phyloP scores from a whole-genome alignment of 306 rosid species.

The Corylus americana region DNA sequence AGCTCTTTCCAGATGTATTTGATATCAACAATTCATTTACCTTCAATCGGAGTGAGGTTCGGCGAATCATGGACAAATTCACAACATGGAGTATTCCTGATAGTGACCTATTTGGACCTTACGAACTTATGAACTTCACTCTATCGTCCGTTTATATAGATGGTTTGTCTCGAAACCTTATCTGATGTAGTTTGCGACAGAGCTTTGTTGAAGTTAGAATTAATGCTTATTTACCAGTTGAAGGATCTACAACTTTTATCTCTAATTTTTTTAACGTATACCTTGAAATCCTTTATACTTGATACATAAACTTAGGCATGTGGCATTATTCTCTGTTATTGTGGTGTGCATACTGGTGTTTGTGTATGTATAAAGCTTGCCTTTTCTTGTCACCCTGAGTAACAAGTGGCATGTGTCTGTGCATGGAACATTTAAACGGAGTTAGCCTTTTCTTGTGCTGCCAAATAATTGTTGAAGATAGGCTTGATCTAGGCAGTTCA shows the following conservation, averaged over 20 bases:
- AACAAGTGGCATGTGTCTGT: neutral
- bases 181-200: conserved; percentile 21
- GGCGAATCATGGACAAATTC: conserved; percentile 51
- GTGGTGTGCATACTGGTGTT: neutral
- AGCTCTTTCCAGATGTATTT: conserved; percentile 59
- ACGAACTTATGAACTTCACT: conserved; percentile 53
- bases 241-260: conserved; percentile 10
- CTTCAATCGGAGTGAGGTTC: conserved; percentile 61
- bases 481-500: neutral
- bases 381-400: neutral
- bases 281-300: neutral
- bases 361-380: neutral
- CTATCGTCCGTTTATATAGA: conserved; percentile 37
- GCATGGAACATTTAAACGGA: neutral
- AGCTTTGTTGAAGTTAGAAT: conserved; percentile 21
- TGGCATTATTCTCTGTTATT: neutral
- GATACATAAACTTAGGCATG: neutral
- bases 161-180: conserved; percentile 54
- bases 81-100: conserved; percentile 65
- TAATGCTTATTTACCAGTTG: conserved; percentile 17
- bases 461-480: neutral
- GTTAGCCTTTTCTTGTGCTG: neutral
- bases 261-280: neutral
- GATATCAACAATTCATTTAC: conserved; percentile 3
- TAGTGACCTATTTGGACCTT: conserved; percentile 68